phyloP scores from a whole-genome alignment of 1,284 basidiomycete species.

The Dichomitus squalens region DNA sequence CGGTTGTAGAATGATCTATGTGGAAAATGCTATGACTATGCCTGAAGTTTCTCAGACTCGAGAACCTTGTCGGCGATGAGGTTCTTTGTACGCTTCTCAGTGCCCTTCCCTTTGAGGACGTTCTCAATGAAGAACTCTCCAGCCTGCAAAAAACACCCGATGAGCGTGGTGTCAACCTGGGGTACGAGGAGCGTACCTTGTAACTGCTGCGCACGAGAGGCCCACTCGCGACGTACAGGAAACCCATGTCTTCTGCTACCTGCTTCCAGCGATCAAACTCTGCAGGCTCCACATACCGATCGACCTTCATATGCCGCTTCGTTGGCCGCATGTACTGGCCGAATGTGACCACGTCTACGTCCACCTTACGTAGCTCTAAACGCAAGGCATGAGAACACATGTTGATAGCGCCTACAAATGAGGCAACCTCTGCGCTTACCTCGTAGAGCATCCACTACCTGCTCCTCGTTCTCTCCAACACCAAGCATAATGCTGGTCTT shows the following conservation, averaged over 20 bases:
- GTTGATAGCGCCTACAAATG: conserved; percentile 3
- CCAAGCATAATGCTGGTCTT: conserved; percentile 99
- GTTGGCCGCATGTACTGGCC: conserved; percentile 99
- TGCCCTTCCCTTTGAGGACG: conserved; percentile 67
- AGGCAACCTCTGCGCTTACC: conserved; percentile 49
- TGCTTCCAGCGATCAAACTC: conserved; percentile 94
- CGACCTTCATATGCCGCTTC: conserved; percentile 99
- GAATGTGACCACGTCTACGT: conserved; percentile 98
- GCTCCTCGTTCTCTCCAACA: conserved; percentile 88
- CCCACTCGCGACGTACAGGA: conserved; percentile 96
- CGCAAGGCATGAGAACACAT: not conserved
- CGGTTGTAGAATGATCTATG: not conserved
- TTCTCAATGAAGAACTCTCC: conserved; percentile 94
- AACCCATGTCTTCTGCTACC: conserved; percentile 91
- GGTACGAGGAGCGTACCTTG: conserved; percentile 62
- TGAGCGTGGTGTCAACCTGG: not conserved
- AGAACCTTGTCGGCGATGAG: conserved; percentile 32
- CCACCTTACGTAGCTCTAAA: conserved; percentile 81
- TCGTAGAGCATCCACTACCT: conserved; percentile 83
- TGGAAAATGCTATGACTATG: not conserved
- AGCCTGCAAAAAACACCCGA: conserved; percentile 50
- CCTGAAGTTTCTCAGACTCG: conserved; percentile 7
- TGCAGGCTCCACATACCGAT: conserved; percentile 91
- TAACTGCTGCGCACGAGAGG: conserved; percentile 96
- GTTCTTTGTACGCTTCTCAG: conserved; percentile 43